These are phyloP conservation scores for Yueomyces sinensis DNA, from an alignment of 805 yeast genomes.

Conservation along the genomic window DNA sequence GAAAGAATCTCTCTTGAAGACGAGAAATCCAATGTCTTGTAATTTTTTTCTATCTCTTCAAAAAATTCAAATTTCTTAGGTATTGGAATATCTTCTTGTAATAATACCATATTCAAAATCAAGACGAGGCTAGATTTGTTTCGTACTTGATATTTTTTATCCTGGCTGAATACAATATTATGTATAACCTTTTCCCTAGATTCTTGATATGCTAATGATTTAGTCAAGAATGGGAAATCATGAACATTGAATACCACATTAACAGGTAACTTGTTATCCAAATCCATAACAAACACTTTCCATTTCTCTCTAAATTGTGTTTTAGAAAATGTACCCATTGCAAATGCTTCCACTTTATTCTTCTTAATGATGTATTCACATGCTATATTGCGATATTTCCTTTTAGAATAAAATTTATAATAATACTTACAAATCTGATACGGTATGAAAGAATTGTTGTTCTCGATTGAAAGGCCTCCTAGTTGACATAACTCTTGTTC, in stretches of 20 bases:
- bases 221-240: slow-evolving; percentile 17
- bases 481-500: slow-evolving; percentile 16
- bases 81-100: slow-evolving; percentile 4
- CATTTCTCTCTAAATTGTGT: slow-evolving; percentile 18
- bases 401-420: slow-evolving; percentile 3
- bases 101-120: slow-evolving; percentile 14
- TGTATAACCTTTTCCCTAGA: slow-evolving; percentile 1
- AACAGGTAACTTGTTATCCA: slow-evolving; percentile 12
- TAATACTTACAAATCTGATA: slow-evolving; percentile 12
- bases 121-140: slow-evolving; percentile 14
- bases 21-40: slow-evolving; percentile 2
- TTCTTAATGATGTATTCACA: slow-evolving; percentile 10
- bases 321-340: slow-evolving; percentile 9
- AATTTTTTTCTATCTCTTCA: slow-evolving; percentile 3
- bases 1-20: slow-evolving; percentile 5
- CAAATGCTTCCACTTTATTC: slow-evolving; percentile 19
- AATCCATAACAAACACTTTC: slow-evolving; percentile 20
- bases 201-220: slow-evolving; percentile 5
- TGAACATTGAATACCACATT: slow-evolving; percentile 6
- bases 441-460: slow-evolving; percentile 14
- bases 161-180: slow-evolving; percentile 4
- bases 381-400: slow-evolving; percentile 4
- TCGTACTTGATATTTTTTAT: slow-evolving; percentile 7
- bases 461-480: slow-evolving; percentile 14
- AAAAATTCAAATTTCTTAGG: slow-evolving; percentile 6